phyloP scores from a whole-genome alignment of 2,329 filamentous ascomycete species.

The Emmonsia crescens region DNA sequence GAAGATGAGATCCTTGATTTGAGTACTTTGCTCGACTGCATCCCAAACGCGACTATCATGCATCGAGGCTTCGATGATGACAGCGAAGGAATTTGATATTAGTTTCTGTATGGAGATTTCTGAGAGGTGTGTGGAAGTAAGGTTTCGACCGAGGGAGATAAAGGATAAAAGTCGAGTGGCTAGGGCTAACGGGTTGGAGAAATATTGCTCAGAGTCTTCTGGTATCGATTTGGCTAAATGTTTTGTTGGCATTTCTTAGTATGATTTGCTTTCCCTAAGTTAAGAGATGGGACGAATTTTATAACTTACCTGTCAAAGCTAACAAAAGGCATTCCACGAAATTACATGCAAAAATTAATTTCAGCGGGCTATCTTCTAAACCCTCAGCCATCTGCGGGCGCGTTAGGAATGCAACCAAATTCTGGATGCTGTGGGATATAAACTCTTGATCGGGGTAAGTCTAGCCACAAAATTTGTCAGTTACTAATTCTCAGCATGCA shows the following conservation, averaged over 20 bases:
- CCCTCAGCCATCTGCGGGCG: slow-evolving; percentile 43
- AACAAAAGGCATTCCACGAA: slow-evolving; percentile 48
- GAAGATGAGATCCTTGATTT: slow-evolving; percentile 29
- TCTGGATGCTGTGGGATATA: slow-evolving; percentile 36
- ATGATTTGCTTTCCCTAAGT: no score
- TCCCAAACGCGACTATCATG: slow-evolving; percentile 38
- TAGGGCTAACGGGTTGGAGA: slow-evolving; percentile 28
- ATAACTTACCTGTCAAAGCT: slow-evolving; percentile 43
- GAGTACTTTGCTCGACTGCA: slow-evolving; percentile 28
- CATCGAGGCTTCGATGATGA: slow-evolving; percentile 40
- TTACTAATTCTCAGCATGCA: not conserved
- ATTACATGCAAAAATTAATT: slow-evolving; percentile 41
- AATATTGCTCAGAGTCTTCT: slow-evolving; percentile 19
- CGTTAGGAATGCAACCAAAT: slow-evolving; percentile 52
- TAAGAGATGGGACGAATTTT: not conserved
- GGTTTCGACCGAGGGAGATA: slow-evolving; percentile 20
- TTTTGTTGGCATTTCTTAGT: slow-evolving; percentile 5
- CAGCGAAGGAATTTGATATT: slow-evolving; percentile 36
- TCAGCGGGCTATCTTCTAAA: slow-evolving; percentile 36
- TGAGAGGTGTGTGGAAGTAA: slow-evolving; percentile 10
- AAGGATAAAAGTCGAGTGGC: slow-evolving; percentile 27
- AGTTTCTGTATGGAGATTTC: slow-evolving; percentile 23
- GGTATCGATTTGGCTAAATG: slow-evolving; percentile 18
- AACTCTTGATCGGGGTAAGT: slow-evolving; percentile 26
- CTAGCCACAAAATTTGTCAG: slow-evolving; percentile 12